These are phyloP conservation scores for Amanita pallidorosea DNA, from an alignment of 768 basidiomycete genomes.

Conservation along the genomic window DNA sequence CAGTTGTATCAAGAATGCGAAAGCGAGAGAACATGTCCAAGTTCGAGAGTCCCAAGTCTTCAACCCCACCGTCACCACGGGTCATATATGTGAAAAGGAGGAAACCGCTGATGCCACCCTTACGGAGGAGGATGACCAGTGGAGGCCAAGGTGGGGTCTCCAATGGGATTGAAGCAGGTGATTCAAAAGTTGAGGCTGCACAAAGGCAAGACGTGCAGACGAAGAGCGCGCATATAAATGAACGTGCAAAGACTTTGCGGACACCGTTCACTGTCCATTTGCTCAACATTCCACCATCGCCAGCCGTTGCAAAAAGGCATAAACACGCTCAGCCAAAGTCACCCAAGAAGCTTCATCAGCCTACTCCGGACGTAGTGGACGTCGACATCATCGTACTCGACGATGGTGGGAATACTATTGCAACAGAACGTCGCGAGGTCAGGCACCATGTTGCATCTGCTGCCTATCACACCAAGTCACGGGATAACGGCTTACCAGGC, in stretches of 20 bases:
- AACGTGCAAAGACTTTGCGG: slow-evolving; percentile 13
- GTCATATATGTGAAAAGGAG: slow-evolving; percentile 28
- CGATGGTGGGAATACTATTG: slow-evolving; percentile 42
- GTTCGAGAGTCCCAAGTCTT: slow-evolving; percentile 9
- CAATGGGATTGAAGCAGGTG: not conserved
- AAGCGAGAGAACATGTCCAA: slow-evolving; percentile 27
- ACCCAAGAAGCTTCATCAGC: slow-evolving; percentile 11
- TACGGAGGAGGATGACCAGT: slow-evolving; percentile 18
- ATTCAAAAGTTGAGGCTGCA: not conserved
- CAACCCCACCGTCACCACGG: slow-evolving; percentile 24
- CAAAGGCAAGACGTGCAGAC: slow-evolving; percentile 8
- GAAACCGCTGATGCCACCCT: slow-evolving; percentile 25
- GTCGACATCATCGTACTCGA: slow-evolving; percentile 64
- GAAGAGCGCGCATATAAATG: not conserved
- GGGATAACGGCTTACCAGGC: slow-evolving; percentile 7
- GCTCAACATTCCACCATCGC: slow-evolving; percentile 24
- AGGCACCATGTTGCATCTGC: slow-evolving; percentile 4
- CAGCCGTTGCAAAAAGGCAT: slow-evolving; percentile 18
- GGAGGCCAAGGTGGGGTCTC: not conserved
- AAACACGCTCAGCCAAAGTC: not conserved
- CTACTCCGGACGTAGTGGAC: slow-evolving; percentile 39
- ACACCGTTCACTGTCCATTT: slow-evolving; percentile 20
- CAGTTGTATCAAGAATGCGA: slow-evolving; percentile 35
- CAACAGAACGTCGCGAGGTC: slow-evolving; percentile 39
- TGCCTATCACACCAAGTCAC: slow-evolving; percentile 1